Percentiles rank a stretch among this genome's conserved stretches.
Conservation (phyloP, 164 flowering plant species). For the Chimonanthus praecox region DNA sequence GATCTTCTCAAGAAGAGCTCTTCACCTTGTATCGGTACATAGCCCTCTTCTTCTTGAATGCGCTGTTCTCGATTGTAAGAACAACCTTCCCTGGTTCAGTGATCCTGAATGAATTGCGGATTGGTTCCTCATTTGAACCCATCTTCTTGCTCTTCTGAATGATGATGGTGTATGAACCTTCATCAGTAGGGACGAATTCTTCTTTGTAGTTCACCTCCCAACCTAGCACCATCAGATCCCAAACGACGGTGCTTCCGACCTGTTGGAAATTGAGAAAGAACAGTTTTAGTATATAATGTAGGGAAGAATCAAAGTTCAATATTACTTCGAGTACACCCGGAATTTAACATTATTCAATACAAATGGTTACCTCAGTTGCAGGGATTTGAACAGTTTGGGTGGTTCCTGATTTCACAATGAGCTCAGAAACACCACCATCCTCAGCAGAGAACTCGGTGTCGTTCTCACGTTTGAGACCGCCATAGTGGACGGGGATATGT, state of each 20-base stretch:
- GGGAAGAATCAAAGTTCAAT: background rate
- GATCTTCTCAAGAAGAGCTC: constrained; percentile 19
- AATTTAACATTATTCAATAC: background rate
- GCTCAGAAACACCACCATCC: constrained; percentile 38
- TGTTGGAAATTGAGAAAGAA: constrained; percentile 9
- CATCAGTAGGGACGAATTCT: constrained; percentile 64
- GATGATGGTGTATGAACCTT: constrained; percentile 56
- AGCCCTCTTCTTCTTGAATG: constrained; percentile 56
- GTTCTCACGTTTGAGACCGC: constrained; percentile 60
- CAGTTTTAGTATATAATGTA: background rate
- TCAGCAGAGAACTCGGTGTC: constrained; percentile 47
- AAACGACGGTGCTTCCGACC: constrained; percentile 36
- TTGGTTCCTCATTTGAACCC: constrained; percentile 32
- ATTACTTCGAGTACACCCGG: no score
- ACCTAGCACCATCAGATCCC: constrained; percentile 71
- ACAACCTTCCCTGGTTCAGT: constrained; percentile 66
- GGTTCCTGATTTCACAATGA: constrained; percentile 49
- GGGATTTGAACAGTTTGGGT: constrained; percentile 56
- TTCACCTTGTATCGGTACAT: constrained; percentile 51
- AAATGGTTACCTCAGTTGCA: constrained; percentile 42
- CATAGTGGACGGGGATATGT: constrained; percentile 61
- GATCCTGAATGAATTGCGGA: constrained; percentile 49
- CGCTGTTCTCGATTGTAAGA: constrained; percentile 44
- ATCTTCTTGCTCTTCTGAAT: constrained; percentile 53
- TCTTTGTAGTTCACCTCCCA: constrained; percentile 82